Evolutionary conservation across 345 rosid species (phyloP), one percentile per base, ranked within the genome.

Genomic region (Mercurialis annua): DNA sequence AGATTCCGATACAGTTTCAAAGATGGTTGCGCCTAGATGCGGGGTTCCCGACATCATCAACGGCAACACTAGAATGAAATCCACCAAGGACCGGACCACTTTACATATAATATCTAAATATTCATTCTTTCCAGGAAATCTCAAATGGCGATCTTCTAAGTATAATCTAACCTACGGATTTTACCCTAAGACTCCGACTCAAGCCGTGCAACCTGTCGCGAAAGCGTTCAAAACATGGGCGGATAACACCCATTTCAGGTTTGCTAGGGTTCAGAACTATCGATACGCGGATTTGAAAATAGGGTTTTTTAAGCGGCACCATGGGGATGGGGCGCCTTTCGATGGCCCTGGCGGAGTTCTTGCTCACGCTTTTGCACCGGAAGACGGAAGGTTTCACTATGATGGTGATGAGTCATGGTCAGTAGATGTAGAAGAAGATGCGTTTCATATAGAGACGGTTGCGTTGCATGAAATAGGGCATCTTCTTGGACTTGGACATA

Each of bases 391-490:
- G 27, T 71, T 81, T 43, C 78, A 78, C 55, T 79, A 40, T 12
- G 81, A 81, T 33, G 78, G 69, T 1, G 80, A 75, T 11, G 81
- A 78, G 49, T 0, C 0, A 0, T 83, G 79, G 81, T n/a, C n/a
- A n/a, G n/a, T n/a, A n/a, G n/a, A n/a, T 5, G 66, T 2, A 53
- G 52, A 29, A 4, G 0, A 23, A 0, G 70, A 50, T 1, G 46
- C 64, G 1, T 24, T 17, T 2, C 65, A 76, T 17, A 14, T 71
- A 56, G 77, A 68, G 57, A 52, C 81, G 0, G 64, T 79, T 10
- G 88, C 77, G 0, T 21, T 80, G 59, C 84, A 81, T 52, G 88
- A 84, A 60, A 77, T 80, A 1, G 84, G 84, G 0, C 88, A 84
- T 63, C 71, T 73, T 16, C 80, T 81, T 0, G 84, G 84, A 9